Conservation (phyloP, 2,329 filamentous ascomycete species). For the Pseudocercospora musae region DNA sequence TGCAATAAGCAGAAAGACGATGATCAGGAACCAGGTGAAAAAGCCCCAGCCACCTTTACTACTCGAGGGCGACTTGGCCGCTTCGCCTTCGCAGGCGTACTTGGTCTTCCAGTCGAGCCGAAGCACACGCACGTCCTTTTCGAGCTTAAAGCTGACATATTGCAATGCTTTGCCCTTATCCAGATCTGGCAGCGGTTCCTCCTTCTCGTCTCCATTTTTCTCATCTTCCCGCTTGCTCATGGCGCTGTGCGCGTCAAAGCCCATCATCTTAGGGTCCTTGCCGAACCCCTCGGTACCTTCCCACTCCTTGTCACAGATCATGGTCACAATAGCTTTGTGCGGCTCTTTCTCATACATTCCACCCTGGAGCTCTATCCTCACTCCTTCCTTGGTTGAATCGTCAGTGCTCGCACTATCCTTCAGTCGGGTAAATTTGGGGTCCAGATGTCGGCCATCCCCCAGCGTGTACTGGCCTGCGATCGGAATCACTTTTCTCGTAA, state of each 20-base stretch:
- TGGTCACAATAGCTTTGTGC: conserved; percentile 78
- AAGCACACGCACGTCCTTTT: conserved; percentile 60
- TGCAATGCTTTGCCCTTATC: conserved; percentile 63
- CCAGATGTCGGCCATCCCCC: conserved; percentile 57
- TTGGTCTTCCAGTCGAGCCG: conserved; percentile 83
- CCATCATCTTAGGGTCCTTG: conserved; percentile 56
- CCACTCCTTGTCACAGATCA: conserved; percentile 71
- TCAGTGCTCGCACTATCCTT: conserved; percentile 61
- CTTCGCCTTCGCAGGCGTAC: conserved; percentile 69
- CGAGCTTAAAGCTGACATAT: conserved; percentile 68
- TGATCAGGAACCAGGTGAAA: conserved; percentile 94
- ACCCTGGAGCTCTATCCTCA: conserved; percentile 66
- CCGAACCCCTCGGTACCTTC: conserved; percentile 70
- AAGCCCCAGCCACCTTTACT: conserved; percentile 75
- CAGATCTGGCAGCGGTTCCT: conserved; percentile 37
- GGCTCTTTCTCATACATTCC: conserved; percentile 53
- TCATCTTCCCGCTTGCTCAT: conserved; percentile 41
- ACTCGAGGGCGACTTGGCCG: conserved; percentile 43
- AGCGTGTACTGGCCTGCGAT: conserved; percentile 70
- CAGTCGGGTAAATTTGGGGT: conserved; percentile 64
- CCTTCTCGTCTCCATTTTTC: conserved; percentile 35
- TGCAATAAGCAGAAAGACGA: conserved; percentile 79
- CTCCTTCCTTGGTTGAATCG: conserved; percentile 67
- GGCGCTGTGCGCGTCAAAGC: conserved; percentile 49
- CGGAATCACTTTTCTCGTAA: conserved; percentile 59